Evolutionary conservation across 2,329 filamentous ascomycete genomes (phyloP), one percentile per base, ranked within the genome.

Genomic region (Colletotrichum musae): DNA sequence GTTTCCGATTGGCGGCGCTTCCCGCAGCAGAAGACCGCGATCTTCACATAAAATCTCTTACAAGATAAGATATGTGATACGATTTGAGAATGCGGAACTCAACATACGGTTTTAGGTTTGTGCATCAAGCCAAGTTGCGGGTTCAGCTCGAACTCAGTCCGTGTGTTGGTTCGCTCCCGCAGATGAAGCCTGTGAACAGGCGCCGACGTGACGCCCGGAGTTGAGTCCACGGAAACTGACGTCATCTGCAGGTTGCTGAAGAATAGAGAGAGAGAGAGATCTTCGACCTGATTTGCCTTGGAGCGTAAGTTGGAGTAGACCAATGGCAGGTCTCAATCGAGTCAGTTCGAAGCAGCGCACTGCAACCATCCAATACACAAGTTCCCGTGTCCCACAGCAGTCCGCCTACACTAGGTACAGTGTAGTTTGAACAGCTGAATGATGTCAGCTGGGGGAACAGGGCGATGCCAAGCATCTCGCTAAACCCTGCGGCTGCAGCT

Each of bases 391-490:
- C 2, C 21, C 21, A 24, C 7, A 36, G 45, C 16, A 48, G 18
- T 7, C 45, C 10, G 6, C 9, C 28, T 32, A 7, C 7, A 32
- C 2, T 9, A n/a, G n/a, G n/a, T n/a, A n/a, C n/a, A n/a, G n/a
- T n/a, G n/a, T n/a, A n/a, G n/a, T n/a, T n/a, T n/a, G 28, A 32
- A 13, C 4, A 26, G 48, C 48, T 12, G 21, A 54, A 36, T 67
- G 58, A 67, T 67, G 64, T 57, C 64, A 62, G 43, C 24, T 58
- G 57, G 43, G 32, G 24, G 26, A 67, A 57, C 24, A 58, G 57
- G 43, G 32, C 36, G 36, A 67, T 51, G 64, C 58, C 64, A 67
- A 67, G 64, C 45, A 51, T 47, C 43, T 67, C 43, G 58, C 51
- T 62, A 56, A 53, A 26, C 54, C 62, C 39, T 53, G 52, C 26